These are phyloP conservation scores for Candida nanaspora DNA, from an alignment of 805 yeast species.

Conservation along the genomic window DNA sequence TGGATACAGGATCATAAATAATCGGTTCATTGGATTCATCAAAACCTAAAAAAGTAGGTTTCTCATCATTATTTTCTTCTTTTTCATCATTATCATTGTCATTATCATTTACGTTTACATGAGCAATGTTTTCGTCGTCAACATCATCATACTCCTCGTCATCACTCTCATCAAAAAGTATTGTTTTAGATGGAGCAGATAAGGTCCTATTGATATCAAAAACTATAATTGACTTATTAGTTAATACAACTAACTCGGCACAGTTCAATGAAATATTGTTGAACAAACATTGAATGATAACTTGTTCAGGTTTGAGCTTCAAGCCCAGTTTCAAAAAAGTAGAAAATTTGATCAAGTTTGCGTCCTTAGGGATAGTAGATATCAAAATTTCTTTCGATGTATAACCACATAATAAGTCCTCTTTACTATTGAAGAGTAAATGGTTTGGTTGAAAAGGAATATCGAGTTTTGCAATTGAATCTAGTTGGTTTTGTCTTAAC, in stretches of 20 bases:
- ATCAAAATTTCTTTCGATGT: neutral
- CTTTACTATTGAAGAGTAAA: conserved; percentile 16
- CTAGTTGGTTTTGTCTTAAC: neutral
- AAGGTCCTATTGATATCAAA: conserved; percentile 28
- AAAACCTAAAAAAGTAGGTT: conserved; percentile 7
- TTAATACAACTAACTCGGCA: conserved; percentile 36
- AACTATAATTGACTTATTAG: conserved; percentile 26
- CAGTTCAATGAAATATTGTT: conserved; percentile 35
- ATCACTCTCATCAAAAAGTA: neutral
- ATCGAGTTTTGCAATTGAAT: neutral
- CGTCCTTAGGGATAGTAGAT: neutral
- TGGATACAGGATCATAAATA: conserved; percentile 31
- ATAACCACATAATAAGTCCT: conserved; percentile 21
- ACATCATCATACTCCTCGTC: conserved; percentile 5
- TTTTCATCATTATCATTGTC: too few relatives aligned
- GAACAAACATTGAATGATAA: conserved; percentile 35
- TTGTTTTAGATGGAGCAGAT: conserved; percentile 14
- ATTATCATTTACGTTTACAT: neutral
- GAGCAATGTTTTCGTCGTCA: neutral
- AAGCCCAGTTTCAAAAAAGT: conserved; percentile 6
- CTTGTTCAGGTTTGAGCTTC: conserved; percentile 11
- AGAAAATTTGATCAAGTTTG: conserved; percentile 5
- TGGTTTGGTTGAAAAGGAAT: conserved; percentile 20
- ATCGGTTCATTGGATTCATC: neutral
- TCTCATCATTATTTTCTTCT: conserved; percentile 4